Base-by-base conservation (phyloP, 163 green algal genomes). In the Scenedesmus sp. region DNA sequence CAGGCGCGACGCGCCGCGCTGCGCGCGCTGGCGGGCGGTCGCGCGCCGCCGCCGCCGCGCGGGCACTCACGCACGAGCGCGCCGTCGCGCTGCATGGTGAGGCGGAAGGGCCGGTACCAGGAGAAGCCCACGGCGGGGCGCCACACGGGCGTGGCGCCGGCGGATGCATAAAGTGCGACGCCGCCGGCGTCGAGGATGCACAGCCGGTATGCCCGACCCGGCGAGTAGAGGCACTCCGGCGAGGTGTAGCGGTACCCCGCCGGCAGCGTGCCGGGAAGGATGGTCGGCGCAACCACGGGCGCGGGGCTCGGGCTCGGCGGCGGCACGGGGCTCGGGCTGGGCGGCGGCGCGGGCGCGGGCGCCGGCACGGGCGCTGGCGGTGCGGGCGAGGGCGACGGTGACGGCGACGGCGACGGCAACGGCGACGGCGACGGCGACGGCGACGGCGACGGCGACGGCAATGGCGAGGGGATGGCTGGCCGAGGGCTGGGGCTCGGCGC, bases 181-280 rank as follows among this genome's bases (percentile, higher is more conserved):
- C 50, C 29, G 9, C 66, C 66, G 1, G 56, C 26, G 24, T 42
- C 39, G 31, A 65, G 34, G 50, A 76, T 76, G 67, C 67, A 76
- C 67, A 76, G 22, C 29, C 51, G 58, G 48, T 42, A 36, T 14
- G n/a, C 22, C 18, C 22, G 22, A 33, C 29, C 63, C 34, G 22
- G 4, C 14, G 47, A 64, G 34, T 65, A 64, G 22, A 76, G 31
- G 67, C 67, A 76, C n/a, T 51, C 67, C 10, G 67, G 67, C 22
- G 22, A 54, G 7, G 4, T 26, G 33, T 44, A 76, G 33, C 26
- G 39, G 51, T 66, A 76, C 15, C 67, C 67, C 28, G 67, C 45
- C 14, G 67, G 67, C 33, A 76, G 51, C n/a, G 67, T 76, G 7
- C 17, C 67, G 2, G 67, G 50, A 36, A 51, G 67, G 3, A 47